A percentile compares a stretch with the other conserved stretches of the same genome.
Evolutionary conservation across 306 rosid genomes (phyloP).

Genomic region (Lathyrus sativus): DNA sequence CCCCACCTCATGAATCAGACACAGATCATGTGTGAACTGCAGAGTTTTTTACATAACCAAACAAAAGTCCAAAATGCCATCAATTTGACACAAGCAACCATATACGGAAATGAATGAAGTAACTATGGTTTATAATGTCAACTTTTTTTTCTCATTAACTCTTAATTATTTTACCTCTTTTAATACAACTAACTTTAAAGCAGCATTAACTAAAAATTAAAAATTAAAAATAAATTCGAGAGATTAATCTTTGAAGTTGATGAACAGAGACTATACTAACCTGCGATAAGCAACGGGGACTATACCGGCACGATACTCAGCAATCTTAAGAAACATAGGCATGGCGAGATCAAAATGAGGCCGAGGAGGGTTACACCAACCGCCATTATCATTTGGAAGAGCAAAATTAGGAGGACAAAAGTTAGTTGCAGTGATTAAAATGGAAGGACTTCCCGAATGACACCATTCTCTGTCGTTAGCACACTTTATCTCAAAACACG

Average conservation of each 20-base stretch:
- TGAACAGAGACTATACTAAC: constrained; percentile 24
- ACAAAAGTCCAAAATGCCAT: neutral
- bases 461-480: constrained; percentile 76
- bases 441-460: constrained; percentile 91
- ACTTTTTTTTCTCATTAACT: neutral
- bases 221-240: no score
- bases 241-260: no score
- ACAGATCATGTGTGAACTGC: constrained; percentile 1
- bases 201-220: no score
- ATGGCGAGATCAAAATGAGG: constrained; percentile 97
- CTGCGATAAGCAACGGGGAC: constrained; percentile 92
- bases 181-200: no score
- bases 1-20: constrained; percentile 3
- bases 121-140: neutral
- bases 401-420: constrained; percentile 96
- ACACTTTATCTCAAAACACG: constrained; percentile 91
- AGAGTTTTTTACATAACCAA: neutral
- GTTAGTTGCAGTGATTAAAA: constrained; percentile 83
- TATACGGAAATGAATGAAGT: neutral
- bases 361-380: constrained; percentile 99
- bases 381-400: constrained; percentile 90
- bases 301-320: constrained; percentile 97
- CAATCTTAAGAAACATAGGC: constrained; percentile 98
- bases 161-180: no score
- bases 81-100: neutral